phyloP scores from a whole-genome alignment of 768 basidiomycete species.

The Rhodotorula kratochvilovae region DNA sequence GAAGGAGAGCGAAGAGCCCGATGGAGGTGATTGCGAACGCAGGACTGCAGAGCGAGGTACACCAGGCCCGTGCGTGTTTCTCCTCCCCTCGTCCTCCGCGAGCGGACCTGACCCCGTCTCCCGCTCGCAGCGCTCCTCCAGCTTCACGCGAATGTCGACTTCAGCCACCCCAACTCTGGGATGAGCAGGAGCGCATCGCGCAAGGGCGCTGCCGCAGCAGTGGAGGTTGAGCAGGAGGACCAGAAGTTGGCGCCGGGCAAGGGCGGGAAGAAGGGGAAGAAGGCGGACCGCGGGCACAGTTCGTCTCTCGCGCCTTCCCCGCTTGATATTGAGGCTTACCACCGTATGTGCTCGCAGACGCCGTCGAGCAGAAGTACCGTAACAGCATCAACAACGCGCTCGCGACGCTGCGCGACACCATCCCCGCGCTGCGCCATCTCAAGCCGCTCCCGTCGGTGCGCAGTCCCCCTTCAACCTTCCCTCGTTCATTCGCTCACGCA shows the following conservation, averaged over 20 bases:
- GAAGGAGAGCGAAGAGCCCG: neutral
- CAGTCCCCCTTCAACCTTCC: no score
- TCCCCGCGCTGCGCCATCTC: slow-evolving; percentile 41
- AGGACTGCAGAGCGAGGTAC: slow-evolving; percentile 4
- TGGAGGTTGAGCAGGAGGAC: neutral
- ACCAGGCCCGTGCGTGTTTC: slow-evolving; percentile 18
- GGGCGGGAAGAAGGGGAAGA: slow-evolving; percentile 25
- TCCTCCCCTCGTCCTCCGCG: neutral
- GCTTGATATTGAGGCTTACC: neutral
- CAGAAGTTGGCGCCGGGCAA: neutral
- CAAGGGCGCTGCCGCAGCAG: neutral
- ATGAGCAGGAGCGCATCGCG: neutral
- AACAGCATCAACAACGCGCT: slow-evolving; percentile 41
- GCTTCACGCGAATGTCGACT: slow-evolving; percentile 5
- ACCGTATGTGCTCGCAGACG: slow-evolving; percentile 6
- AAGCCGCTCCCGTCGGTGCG: slow-evolving; percentile 37
- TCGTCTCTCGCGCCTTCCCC: neutral
- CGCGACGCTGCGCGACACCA: slow-evolving; percentile 37
- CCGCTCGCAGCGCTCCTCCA: slow-evolving; percentile 13
- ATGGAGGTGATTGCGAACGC: slow-evolving; percentile 37
- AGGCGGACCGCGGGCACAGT: slow-evolving; percentile 31
- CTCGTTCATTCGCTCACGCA: neutral
- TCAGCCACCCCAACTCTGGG: neutral
- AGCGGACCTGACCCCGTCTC: neutral
- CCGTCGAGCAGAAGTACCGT: slow-evolving; percentile 41